phyloP scores from a whole-genome alignment of 2,329 filamentous ascomycete genomes.

The Graphilbum ipis-grandicollis region DNA sequence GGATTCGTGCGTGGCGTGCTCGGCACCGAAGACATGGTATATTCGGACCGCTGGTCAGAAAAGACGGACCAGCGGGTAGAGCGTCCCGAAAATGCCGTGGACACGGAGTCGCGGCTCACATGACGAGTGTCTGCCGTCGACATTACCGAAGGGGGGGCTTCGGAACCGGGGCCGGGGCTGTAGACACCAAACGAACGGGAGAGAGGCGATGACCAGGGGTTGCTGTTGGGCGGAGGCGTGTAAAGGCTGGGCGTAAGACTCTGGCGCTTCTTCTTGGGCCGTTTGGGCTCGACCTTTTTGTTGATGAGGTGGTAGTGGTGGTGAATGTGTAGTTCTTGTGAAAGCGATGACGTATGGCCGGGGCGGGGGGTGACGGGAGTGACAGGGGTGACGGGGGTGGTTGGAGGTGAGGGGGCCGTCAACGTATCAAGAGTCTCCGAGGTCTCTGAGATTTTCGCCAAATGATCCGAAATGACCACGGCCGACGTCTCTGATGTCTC shows the following conservation, averaged over 20 bases:
- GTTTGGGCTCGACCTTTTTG: slow-evolving; percentile 42
- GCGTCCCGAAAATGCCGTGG: slow-evolving; percentile 21
- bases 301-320: slow-evolving; percentile 70
- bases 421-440: slow-evolving; percentile 1
- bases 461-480: too few species aligned
- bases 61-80: slow-evolving; percentile 48
- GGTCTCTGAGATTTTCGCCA: too few species aligned
- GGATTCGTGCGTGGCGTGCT: slow-evolving; percentile 66
- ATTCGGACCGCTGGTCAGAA: slow-evolving; percentile 43
- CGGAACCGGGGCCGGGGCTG: slow-evolving; percentile 5
- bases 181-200: slow-evolving; percentile 20
- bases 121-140: too few species aligned
- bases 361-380: slow-evolving; percentile 9
- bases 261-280: slow-evolving; percentile 56
- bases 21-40: slow-evolving; percentile 54
- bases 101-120: slow-evolving; percentile 31
- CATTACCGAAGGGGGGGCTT: not conserved
- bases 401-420: too few species aligned
- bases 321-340: slow-evolving; percentile 77
- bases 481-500: not conserved
- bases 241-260: slow-evolving; percentile 44
- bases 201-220: slow-evolving; percentile 24
- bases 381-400: not conserved
- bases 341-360: slow-evolving; percentile 20
- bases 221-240: slow-evolving; percentile 25